Percentiles rank a stretch among this genome's conserved stretches.
phyloP scores from a whole-genome alignment of 164 flowering plant species.

The Stephania yunnanensis region DNA sequence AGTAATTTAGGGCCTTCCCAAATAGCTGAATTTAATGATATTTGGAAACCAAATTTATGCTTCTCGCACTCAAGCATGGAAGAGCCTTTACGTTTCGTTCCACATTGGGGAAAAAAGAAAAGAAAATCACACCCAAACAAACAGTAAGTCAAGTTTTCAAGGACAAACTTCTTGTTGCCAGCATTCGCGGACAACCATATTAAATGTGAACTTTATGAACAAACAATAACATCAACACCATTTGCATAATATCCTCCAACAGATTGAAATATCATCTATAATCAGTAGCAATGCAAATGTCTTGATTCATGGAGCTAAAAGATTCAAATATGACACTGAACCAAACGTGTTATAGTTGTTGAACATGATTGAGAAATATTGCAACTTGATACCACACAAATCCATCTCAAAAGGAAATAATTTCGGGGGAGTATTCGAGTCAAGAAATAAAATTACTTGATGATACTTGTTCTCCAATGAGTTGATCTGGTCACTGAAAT shows the following conservation, averaged over 20 bases:
- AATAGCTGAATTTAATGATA: background rate
- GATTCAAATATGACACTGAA: background rate
- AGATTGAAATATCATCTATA: background rate
- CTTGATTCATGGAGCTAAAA: background rate
- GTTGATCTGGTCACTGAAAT: constrained; percentile 77
- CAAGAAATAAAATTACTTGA: constrained; percentile 36
- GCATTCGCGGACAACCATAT: too few species aligned
- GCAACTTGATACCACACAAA: background rate
- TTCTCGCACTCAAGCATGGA: background rate
- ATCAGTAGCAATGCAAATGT: background rate
- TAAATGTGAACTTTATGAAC: background rate
- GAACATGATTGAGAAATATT: background rate
- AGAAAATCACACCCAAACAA: too few species aligned
- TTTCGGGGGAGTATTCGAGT: background rate
- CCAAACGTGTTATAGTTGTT: background rate
- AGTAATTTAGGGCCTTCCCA: background rate
- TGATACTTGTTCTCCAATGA: constrained; percentile 73
- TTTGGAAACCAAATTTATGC: background rate
- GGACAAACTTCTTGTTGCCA: too few species aligned
- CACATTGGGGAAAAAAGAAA: background rate
- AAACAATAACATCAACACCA: background rate
- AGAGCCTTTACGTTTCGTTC: background rate
- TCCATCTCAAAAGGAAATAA: background rate
- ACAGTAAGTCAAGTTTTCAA: too few species aligned
- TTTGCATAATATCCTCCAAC: background rate